Base-by-base conservation (phyloP, 2,329 filamentous ascomycete genomes). In the Epichloe amarillans region DNA sequence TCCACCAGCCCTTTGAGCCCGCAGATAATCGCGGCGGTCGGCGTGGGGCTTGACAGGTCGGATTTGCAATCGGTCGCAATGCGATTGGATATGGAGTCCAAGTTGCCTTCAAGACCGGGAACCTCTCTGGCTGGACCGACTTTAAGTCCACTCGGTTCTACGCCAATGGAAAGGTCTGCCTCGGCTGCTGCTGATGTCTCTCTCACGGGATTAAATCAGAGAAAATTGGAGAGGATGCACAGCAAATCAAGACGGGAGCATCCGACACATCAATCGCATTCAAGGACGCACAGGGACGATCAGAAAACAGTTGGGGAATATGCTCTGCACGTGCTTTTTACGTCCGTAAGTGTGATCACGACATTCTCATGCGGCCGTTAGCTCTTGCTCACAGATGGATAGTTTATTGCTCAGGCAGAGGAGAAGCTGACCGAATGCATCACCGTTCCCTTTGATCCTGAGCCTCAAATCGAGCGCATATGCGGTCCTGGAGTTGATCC, bases 261-360 rank as follows among this genome's bases (percentile, higher is more conserved):
- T 63, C 72, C 76, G 6, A 84, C 86, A 61, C 82, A 90, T 61
- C 84, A 83, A 58, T 87, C 86, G 15, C 83, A 88, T 61, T 91
- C 83, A 47, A 77, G 80, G 50, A 80, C 84, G 60, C 74, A 82
- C 58, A 79, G 80, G 58, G 80, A 84, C 49, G 88, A 95, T 56
- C 80, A 85, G 56, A 95, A 91, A 68, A 96, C 90, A 0, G 90
- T 96, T n/a, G 90, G 89, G 50, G 93, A 98, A 72, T 97, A 95
- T 77, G 93, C 93, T 19, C 73, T 98, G 54, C 91, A 97, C 68
- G 91, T 97, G 59, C 73, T 98, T 42, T 97, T 97, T 68, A 97
- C 93, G 57, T 89, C 90, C 54, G 84, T 88, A 66, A 67, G 79
- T 72, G 50, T 44, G 52, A 19, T 4, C 30, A 43, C 23, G 26